Evolutionary conservation across 805 yeast species (phyloP).

Genomic region (Candida khao-thaluensis): DNA sequence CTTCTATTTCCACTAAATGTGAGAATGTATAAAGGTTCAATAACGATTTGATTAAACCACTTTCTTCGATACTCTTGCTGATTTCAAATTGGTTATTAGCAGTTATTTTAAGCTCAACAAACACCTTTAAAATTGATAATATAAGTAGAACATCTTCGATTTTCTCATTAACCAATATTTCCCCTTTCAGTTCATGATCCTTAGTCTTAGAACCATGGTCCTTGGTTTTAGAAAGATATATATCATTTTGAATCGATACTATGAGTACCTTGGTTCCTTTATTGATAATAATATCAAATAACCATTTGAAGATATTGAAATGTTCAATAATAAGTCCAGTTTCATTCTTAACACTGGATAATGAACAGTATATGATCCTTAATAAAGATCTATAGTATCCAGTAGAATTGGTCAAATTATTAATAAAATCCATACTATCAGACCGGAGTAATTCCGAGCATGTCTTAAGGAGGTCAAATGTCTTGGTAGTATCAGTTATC

Average conservation of each 20-base stretch:
- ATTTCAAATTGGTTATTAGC: slow-evolving; percentile 47
- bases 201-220: slow-evolving; percentile 17
- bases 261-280: slow-evolving; percentile 63
- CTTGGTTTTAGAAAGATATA: slow-evolving; percentile 37
- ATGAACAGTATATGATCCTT: slow-evolving; percentile 51
- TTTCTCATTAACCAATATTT: slow-evolving; percentile 43
- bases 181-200: slow-evolving; percentile 27
- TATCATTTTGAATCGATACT: slow-evolving; percentile 57
- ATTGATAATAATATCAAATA: slow-evolving; percentile 63
- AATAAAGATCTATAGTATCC: slow-evolving; percentile 59
- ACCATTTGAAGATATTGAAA: slow-evolving; percentile 51
- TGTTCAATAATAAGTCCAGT: slow-evolving; percentile 42
- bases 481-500: slow-evolving; percentile 29
- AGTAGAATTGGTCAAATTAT: slow-evolving; percentile 38
- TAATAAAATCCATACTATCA: slow-evolving; percentile 47
- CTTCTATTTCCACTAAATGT: slow-evolving; percentile 56
- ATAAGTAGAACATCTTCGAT: slow-evolving; percentile 66
- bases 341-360: slow-evolving; percentile 44
- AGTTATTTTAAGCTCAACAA: slow-evolving; percentile 51
- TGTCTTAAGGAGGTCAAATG: slow-evolving; percentile 43
- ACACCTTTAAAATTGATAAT: slow-evolving; percentile 60
- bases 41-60: slow-evolving; percentile 61
- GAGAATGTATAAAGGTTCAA: slow-evolving; percentile 68
- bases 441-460: slow-evolving; percentile 49
- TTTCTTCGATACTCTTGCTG: slow-evolving; percentile 51